Conservation (phyloP, 371 early-diverging fungal genomes). For the Mucor indicus region DNA sequence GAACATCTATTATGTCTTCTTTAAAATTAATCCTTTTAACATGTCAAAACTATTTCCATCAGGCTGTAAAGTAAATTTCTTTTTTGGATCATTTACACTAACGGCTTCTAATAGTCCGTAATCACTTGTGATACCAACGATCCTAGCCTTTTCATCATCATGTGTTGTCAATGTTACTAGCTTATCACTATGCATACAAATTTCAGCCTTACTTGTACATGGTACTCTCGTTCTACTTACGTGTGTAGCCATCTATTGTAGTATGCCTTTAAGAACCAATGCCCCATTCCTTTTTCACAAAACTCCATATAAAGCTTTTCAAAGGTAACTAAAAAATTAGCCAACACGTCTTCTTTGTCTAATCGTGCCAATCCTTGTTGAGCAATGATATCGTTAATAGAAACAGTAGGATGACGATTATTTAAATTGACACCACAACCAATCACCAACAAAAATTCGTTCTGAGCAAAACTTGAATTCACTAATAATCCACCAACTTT, state of each 20-base stretch:
- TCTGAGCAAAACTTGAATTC: slow-evolving; percentile 64
- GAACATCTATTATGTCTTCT: too few species aligned
- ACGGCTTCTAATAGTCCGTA: slow-evolving; percentile 73
- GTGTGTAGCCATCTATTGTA: slow-evolving; percentile 84
- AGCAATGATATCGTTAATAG: slow-evolving; percentile 78
- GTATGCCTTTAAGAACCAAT: slow-evolving; percentile 67
- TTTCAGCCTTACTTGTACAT: slow-evolving; percentile 69
- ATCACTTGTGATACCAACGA: slow-evolving; percentile 71
- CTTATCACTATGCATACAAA: slow-evolving; percentile 80
- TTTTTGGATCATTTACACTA: slow-evolving; percentile 47
- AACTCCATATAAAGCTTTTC: slow-evolving; percentile 70
- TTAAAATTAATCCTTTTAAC: slow-evolving; percentile 84
- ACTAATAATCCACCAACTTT: slow-evolving; percentile 85
- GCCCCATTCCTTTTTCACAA: slow-evolving; percentile 61
- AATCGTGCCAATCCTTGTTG: slow-evolving; percentile 27
- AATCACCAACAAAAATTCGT: slow-evolving; percentile 72
- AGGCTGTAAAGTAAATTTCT: slow-evolving; percentile 77
- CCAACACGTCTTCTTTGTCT: slow-evolving; percentile 68
- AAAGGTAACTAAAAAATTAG: slow-evolving; percentile 69
- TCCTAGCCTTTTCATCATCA: slow-evolving; percentile 53
- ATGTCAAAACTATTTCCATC: slow-evolving; percentile 98
- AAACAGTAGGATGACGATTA: slow-evolving; percentile 79
- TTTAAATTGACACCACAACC: slow-evolving; percentile 80
- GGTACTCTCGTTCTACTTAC: slow-evolving; percentile 23
- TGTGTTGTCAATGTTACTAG: slow-evolving; percentile 63